These are phyloP conservation scores for Hibiscus syriacus DNA, from an alignment of 345 rosid species.

Conservation along the genomic window DNA sequence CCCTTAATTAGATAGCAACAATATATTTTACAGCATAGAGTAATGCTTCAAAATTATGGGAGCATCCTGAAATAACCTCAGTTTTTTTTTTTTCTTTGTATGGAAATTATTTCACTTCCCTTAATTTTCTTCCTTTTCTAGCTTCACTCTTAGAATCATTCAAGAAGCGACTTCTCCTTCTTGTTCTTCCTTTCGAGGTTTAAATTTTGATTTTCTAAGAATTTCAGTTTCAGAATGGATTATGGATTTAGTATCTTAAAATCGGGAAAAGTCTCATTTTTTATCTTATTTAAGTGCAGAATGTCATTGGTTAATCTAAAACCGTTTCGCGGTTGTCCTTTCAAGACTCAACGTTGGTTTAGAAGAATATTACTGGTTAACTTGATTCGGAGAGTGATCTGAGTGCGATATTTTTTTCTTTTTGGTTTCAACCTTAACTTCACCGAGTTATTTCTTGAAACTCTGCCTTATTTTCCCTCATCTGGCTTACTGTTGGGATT, in stretches of 20 bases:
- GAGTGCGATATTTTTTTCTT: too few species aligned
- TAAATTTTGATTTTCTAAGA: not conserved
- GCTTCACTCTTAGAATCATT: not conserved
- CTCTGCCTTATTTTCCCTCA: not conserved
- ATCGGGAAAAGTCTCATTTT: slow-evolving; percentile 11
- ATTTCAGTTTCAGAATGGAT: slow-evolving; percentile 2
- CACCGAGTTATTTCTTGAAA: not conserved
- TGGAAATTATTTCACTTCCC: too few species aligned
- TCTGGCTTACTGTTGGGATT: slow-evolving; percentile 10
- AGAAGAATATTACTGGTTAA: not conserved
- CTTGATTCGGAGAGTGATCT: not conserved
- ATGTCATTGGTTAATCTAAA: not conserved
- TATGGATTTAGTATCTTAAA: slow-evolving; percentile 31
- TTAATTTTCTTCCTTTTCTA: not conserved
- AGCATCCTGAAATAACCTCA: too few species aligned
- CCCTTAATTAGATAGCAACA: too few species aligned
- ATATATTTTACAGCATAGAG: too few species aligned
- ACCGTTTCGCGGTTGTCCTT: not conserved
- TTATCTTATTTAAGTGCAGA: not conserved
- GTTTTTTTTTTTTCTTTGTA: too few species aligned
- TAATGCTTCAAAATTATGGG: too few species aligned
- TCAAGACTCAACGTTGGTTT: too few species aligned
- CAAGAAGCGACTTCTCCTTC: too few species aligned
- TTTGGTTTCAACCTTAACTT: not conserved
- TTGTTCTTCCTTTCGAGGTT: too few species aligned